A percentile compares a stretch with the other conserved stretches of the same genome.
These are phyloP conservation scores for Beauveria scarabaeidicola DNA, from an alignment of 2,329 filamentous ascomycete species.

Conservation along the genomic window DNA sequence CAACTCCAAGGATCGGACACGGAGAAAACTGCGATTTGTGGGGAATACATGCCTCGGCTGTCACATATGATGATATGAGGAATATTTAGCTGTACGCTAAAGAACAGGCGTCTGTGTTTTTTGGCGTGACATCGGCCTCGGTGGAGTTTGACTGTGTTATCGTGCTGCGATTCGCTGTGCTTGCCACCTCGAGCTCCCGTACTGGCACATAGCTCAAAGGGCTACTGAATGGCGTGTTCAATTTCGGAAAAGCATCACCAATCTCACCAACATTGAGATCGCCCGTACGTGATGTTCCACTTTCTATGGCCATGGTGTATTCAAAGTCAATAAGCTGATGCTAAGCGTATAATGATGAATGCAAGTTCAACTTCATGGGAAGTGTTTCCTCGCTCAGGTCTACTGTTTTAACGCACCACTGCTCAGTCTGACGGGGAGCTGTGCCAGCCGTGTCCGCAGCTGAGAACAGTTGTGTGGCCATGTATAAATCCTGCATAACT, in stretches of 20 bases:
- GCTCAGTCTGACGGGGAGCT: not conserved
- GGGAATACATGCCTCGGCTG: slow-evolving; percentile 21
- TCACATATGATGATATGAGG: too few relatives aligned
- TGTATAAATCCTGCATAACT: not conserved
- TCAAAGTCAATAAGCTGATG: not conserved
- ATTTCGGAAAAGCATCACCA: not conserved
- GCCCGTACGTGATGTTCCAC: too few relatives aligned
- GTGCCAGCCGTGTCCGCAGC: not conserved
- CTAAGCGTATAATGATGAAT: not conserved
- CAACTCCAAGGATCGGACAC: slow-evolving; percentile 13
- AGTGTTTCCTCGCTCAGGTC: too few relatives aligned
- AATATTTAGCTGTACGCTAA: too few relatives aligned
- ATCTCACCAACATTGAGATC: not conserved
- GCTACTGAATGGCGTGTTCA: not conserved
- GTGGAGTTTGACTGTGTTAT: too few relatives aligned
- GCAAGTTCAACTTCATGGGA: not conserved
- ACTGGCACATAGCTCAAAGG: not conserved
- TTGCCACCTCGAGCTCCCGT: not conserved
- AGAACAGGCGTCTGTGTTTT: too few relatives aligned
- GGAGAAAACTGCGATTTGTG: slow-evolving; percentile 18
- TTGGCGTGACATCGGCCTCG: too few relatives aligned
- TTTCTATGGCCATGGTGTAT: not conserved
- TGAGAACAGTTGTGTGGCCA: not conserved
- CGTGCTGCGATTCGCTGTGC: not conserved
- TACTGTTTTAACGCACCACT: not conserved